phyloP scores from a whole-genome alignment of 2,329 filamentous ascomycete genomes.

The Celoporthe dispersa region DNA sequence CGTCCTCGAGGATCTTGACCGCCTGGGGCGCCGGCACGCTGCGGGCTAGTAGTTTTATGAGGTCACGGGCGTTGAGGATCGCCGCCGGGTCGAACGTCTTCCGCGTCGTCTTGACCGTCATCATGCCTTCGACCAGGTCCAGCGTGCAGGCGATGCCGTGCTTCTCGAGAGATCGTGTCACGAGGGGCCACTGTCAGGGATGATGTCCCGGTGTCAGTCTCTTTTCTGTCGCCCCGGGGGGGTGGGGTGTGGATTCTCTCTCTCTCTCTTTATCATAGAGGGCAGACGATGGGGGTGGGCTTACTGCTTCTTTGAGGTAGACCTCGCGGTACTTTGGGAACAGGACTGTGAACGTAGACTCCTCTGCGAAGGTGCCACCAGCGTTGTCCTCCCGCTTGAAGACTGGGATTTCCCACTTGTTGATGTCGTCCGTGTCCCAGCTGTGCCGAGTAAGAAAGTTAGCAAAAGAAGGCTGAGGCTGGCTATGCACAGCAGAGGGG shows the following conservation, averaged over 20 bases:
- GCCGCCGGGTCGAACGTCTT: constrained; percentile 81
- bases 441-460: constrained; percentile 8
- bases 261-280: not conserved
- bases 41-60: constrained; percentile 90
- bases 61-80: constrained; percentile 89
- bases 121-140: constrained; percentile 92
- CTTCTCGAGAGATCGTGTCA: constrained; percentile 87
- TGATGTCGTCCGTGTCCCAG: constrained; percentile 95
- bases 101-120: constrained; percentile 94
- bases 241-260: too few relatives aligned
- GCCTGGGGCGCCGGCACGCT: constrained; percentile 93
- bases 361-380: constrained; percentile 86
- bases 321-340: constrained; percentile 98
- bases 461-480: constrained; percentile 2
- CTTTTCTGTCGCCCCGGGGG: not conserved
- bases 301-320: constrained; percentile 78
- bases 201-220: constrained; percentile 22
- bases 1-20: constrained; percentile 91
- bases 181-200: constrained; percentile 71
- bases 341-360: constrained; percentile 84
- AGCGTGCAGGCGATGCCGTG: constrained; percentile 87
- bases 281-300: not conserved
- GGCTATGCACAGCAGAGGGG: not conserved
- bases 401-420: constrained; percentile 92
- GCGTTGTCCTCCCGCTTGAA: constrained; percentile 87